Conservation (phyloP, 140 eudicot species). For the Ambrosia hybrid region DNA sequence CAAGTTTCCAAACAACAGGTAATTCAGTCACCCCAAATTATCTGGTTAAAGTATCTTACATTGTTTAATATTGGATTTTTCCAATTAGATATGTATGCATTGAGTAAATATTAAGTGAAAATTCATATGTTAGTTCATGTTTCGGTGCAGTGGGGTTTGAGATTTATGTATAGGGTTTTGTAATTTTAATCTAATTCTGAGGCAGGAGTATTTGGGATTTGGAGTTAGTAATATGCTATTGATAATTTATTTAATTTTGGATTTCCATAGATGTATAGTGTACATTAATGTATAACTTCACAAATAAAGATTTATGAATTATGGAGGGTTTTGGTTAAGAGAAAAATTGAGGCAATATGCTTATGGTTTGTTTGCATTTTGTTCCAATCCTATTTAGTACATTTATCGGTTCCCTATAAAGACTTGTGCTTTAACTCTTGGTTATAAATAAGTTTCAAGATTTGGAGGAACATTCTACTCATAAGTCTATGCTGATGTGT, state of each 20-base stretch:
- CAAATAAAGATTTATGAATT: neutral
- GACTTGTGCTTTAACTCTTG: no score
- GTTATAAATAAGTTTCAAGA: neutral
- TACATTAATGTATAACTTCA: no score
- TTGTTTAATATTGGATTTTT: slow-evolving; percentile 8
- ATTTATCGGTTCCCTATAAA: no score
- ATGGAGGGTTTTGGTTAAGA: no score
- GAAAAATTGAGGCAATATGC: slow-evolving; percentile 1
- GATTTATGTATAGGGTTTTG: slow-evolving; percentile 32
- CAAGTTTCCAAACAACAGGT: slow-evolving; percentile 99
- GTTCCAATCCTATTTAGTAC: no score
- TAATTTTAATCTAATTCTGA: neutral
- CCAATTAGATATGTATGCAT: neutral
- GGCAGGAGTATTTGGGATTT: no score
- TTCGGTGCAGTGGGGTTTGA: slow-evolving; percentile 1
- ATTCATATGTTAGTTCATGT: no score
- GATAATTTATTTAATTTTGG: no score
- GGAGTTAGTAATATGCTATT: no score
- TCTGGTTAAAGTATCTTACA: neutral
- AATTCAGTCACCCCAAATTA: slow-evolving; percentile 10
- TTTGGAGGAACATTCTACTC: slow-evolving; percentile 2
- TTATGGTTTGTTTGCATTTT: neutral
- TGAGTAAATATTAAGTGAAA: neutral
- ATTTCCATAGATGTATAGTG: no score
- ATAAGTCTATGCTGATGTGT: no score